These are phyloP conservation scores for Pulveroboletus sp. DNA, from an alignment of 768 basidiomycete species.

Conservation along the genomic window DNA sequence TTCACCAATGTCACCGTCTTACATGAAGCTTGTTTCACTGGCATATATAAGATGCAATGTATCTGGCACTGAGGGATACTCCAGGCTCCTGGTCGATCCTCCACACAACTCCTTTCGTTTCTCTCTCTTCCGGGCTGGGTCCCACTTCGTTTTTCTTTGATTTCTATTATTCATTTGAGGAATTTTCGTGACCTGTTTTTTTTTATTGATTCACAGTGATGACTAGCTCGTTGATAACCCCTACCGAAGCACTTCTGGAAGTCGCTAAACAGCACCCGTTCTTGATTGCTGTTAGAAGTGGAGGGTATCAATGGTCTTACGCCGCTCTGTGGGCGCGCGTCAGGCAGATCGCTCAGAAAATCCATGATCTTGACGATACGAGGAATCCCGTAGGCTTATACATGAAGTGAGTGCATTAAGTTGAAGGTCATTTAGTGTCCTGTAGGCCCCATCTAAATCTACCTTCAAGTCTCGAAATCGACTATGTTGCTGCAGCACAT, in stretches of 20 bases:
- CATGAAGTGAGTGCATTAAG: conserved; percentile 17
- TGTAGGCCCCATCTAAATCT: background rate
- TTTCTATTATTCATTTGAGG: background rate
- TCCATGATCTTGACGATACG: conserved; percentile 21
- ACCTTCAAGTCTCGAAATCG: conserved; percentile 23
- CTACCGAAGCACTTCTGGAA: conserved; percentile 30
- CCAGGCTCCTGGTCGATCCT: conserved; percentile 12
- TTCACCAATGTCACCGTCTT: background rate
- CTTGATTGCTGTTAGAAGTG: conserved; percentile 9
- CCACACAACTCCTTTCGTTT: background rate
- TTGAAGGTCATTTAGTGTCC: background rate
- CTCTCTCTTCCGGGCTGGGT: conserved; percentile 16
- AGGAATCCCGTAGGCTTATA: conserved; percentile 26
- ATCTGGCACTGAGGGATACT: background rate
- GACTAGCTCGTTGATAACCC: conserved; percentile 20
- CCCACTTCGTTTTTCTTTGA: conserved; percentile 4
- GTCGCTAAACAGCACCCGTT: conserved; percentile 30
- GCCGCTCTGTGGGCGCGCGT: conserved; percentile 28
- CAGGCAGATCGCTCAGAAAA: conserved; percentile 22
- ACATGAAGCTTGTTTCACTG: background rate
- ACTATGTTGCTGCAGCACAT: conserved; percentile 27
- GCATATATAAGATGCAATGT: conserved; percentile 16
- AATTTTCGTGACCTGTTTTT: background rate
- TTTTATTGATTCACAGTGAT: conserved; percentile 10
- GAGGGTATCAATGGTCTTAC: conserved; percentile 26